Evolutionary conservation across 2,329 filamentous ascomycete species (phyloP), one percentile per base, ranked within the genome.

Genomic region (Lizonia empirigonia): DNA sequence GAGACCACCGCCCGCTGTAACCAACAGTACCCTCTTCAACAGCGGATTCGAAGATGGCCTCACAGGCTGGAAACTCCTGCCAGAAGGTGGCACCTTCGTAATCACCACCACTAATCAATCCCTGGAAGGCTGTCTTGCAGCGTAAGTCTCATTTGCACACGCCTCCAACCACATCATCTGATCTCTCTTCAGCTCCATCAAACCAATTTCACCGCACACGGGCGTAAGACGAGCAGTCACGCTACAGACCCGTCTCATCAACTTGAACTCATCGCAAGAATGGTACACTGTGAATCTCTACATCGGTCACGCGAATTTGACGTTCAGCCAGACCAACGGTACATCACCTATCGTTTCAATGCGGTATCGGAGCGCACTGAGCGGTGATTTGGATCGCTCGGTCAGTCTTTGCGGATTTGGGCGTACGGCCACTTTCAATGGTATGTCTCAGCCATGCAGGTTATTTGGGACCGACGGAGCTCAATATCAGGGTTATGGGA

Each of bases 31-130:
- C 7, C 6, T 46, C 0, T 7, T n/a, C 3, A 46, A 46, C 20
- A 19, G 26, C 26, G 42, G 42, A 2, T 46, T 46, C 7, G 42
- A 46, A 19, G 27, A 38, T 9, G 42, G 42, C 7, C 26, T 46
- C 9, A 18, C 3, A 6, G 34, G 16, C 26, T 46, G 42, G 42
- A 27, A 19, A 0, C 32, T 46, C 9, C 2, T 15, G 3, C 34
- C 34, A 1, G 13, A 18, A 32, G 42, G 18, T 4, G 44, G 27
- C 9, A 18, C 27, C 27, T 46, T 46, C 27, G 34, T 24, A 26
- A 33, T 39, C 8, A 18, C n/a, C 7, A n/a, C 30, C 10, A 46
- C 44, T 20, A 46, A 46, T 10, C 26, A 46, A 19, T 46, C 44
- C 4, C 20, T 38, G 6, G 42, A 45, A 7, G 42, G 42, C 5